These are phyloP conservation scores for Pseudogymnoascus sp. DNA, from an alignment of 2,329 filamentous ascomycete genomes.

Conservation along the genomic window DNA sequence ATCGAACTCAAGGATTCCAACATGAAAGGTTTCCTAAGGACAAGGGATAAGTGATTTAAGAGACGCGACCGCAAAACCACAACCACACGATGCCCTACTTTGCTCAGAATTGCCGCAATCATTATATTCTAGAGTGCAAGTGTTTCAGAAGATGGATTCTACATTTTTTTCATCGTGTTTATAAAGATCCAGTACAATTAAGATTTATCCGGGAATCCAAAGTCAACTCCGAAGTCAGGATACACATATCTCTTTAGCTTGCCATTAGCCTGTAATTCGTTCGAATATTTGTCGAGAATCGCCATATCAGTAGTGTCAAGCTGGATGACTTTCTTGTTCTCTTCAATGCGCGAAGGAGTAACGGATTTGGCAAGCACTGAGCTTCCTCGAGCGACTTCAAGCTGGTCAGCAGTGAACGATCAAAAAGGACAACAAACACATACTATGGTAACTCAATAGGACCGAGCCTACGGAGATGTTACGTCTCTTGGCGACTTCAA, in stretches of 20 bases:
- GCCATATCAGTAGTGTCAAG: slow-evolving; percentile 56
- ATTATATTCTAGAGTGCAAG: not conserved
- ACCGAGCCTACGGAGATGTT: slow-evolving; percentile 49
- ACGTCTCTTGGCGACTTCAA: slow-evolving; percentile 53
- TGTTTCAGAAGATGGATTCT: not conserved
- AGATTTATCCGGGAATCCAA: slow-evolving; percentile 57
- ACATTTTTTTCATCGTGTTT: not conserved
- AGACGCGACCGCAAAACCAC: not conserved
- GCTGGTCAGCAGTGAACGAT: not conserved
- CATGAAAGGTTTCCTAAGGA: not conserved
- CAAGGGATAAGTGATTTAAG: not conserved
- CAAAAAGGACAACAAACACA: slow-evolving; percentile 27
- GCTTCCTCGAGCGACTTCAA: slow-evolving; percentile 53
- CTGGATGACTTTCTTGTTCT: slow-evolving; percentile 59
- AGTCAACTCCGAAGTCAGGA: slow-evolving; percentile 58
- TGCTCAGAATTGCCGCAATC: not conserved
- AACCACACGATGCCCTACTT: not conserved
- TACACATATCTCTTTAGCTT: slow-evolving; percentile 56
- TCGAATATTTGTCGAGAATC: slow-evolving; percentile 45
- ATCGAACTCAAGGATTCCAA: not conserved
- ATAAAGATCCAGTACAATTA: slow-evolving; percentile 7
- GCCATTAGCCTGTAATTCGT: slow-evolving; percentile 37
- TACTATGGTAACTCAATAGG: slow-evolving; percentile 58
- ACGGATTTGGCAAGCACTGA: slow-evolving; percentile 69
- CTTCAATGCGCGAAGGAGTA: slow-evolving; percentile 56